A percentile compares a stretch with the other conserved stretches of the same genome.
phyloP scores from a whole-genome alignment of 495 filamentous ascomycete species.

The Daldinia caldariorum region DNA sequence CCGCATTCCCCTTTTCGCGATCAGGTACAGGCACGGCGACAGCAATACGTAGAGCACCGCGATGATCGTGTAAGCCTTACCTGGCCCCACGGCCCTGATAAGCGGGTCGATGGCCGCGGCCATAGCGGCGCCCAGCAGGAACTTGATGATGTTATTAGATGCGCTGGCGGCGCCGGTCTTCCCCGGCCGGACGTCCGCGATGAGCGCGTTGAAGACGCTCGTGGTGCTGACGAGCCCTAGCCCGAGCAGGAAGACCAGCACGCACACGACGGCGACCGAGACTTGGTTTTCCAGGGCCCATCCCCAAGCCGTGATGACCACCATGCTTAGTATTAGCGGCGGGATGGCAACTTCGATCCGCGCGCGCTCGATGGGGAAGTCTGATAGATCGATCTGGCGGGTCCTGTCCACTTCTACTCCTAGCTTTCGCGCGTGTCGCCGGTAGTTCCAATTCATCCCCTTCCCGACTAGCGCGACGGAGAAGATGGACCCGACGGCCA shows the following conservation, averaged over 20 bases:
- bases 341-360: constrained; percentile 65
- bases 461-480: constrained; percentile 64
- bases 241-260: constrained; percentile 70
- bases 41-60: constrained; percentile 61
- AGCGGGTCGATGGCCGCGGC: constrained; percentile 72
- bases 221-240: constrained; percentile 65
- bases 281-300: constrained; percentile 58
- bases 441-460: constrained; percentile 64
- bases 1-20: constrained; percentile 35
- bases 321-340: constrained; percentile 54
- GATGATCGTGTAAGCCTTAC: constrained; percentile 76
- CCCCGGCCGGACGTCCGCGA: constrained; percentile 54
- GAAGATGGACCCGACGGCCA: constrained; percentile 68
- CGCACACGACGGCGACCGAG: constrained; percentile 55
- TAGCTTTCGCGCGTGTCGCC: constrained; percentile 52
- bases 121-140: constrained; percentile 70
- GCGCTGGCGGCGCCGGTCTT: constrained; percentile 69
- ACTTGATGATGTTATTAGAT: constrained; percentile 72
- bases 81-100: constrained; percentile 68
- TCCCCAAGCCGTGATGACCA: constrained; percentile 60
- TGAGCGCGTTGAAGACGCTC: constrained; percentile 60
- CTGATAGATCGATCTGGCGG: constrained; percentile 60
- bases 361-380: constrained; percentile 72
- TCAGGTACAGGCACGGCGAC: constrained; percentile 57
- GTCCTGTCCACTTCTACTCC: constrained; percentile 58